Percentiles rank a stretch among this genome's conserved stretches.
These are phyloP conservation scores for Firmiana major DNA, from an alignment of 345 rosid genomes.

Conservation along the genomic window DNA sequence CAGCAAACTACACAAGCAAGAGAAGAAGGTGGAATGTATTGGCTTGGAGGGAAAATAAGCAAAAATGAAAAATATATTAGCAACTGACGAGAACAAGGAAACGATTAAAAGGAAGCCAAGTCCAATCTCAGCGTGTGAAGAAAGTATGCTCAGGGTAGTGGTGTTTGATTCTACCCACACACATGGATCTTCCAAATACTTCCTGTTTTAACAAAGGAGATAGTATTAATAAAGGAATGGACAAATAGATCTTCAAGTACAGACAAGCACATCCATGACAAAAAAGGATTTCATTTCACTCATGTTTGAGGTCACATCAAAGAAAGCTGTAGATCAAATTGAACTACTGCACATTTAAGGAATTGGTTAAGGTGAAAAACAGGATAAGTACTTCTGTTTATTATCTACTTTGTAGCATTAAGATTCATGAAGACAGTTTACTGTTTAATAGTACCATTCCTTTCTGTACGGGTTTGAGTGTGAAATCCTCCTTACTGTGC, in stretches of 20 bases:
- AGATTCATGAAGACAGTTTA: background rate
- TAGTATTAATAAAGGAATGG: background rate
- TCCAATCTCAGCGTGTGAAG: constrained; percentile 91
- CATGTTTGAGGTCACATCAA: background rate
- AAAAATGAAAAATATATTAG: background rate
- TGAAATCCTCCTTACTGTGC: background rate
- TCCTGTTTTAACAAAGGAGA: constrained; percentile 45
- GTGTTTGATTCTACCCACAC: constrained; percentile 96
- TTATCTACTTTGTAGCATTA: background rate
- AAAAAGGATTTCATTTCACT: background rate
- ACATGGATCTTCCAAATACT: constrained; percentile 88
- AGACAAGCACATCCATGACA: background rate
- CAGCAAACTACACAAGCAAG: constrained; percentile 7
- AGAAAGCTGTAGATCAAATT: background rate
- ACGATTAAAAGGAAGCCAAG: constrained; percentile 74
- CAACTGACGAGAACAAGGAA: constrained; percentile 75
- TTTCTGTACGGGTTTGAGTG: background rate
- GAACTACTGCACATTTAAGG: background rate
- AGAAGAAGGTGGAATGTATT: background rate
- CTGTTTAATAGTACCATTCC: background rate
- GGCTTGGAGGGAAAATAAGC: background rate
- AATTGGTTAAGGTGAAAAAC: background rate
- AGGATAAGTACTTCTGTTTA: background rate
- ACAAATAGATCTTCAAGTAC: background rate
- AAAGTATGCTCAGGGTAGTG: constrained; percentile 75